Evolutionary conservation across 2,329 filamentous ascomycete genomes (phyloP).

Genomic region (Delphinella strobiligena): DNA sequence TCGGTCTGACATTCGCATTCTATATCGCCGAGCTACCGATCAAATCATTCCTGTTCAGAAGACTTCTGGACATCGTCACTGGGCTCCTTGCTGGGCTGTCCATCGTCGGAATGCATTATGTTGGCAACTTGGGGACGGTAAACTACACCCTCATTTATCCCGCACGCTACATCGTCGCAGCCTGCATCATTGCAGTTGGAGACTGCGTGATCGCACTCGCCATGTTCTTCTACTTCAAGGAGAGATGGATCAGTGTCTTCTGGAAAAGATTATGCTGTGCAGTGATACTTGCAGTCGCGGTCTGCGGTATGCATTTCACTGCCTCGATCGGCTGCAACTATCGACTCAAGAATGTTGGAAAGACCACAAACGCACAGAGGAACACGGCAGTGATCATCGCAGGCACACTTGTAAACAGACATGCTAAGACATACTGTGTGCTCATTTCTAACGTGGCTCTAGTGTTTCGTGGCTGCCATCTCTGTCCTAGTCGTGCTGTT

Average conservation of each 20-base stretch:
- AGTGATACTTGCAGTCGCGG: constrained; percentile 56
- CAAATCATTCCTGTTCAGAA: constrained; percentile 18
- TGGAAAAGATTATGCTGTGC: constrained; percentile 62
- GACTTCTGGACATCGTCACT: constrained; percentile 36
- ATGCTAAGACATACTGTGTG: too few species aligned
- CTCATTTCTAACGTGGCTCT: constrained; percentile 3
- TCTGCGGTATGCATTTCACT: constrained; percentile 83
- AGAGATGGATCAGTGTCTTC: constrained; percentile 66
- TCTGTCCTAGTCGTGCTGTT: constrained; percentile 24
- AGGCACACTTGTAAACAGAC: constrained; percentile 48
- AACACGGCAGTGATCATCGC: constrained; percentile 63
- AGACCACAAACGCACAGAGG: constrained; percentile 30
- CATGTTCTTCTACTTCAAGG: constrained; percentile 66
- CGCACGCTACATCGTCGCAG: constrained; percentile 49
- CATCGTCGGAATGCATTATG: constrained; percentile 77
- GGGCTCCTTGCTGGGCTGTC: constrained; percentile 61
- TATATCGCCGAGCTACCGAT: constrained; percentile 45
- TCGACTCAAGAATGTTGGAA: constrained; percentile 36
- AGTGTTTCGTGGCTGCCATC: constrained; percentile 28
- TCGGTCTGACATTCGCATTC: constrained; percentile 63
- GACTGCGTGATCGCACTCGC: constrained; percentile 59
- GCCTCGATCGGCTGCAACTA: constrained; percentile 62
- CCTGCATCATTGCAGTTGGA: constrained; percentile 58
- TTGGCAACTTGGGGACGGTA: constrained; percentile 70
- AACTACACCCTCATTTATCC: constrained; percentile 61